phyloP scores from a whole-genome alignment of 1,139 yeast genomes.

The Magnusiomyces starmeri region DNA sequence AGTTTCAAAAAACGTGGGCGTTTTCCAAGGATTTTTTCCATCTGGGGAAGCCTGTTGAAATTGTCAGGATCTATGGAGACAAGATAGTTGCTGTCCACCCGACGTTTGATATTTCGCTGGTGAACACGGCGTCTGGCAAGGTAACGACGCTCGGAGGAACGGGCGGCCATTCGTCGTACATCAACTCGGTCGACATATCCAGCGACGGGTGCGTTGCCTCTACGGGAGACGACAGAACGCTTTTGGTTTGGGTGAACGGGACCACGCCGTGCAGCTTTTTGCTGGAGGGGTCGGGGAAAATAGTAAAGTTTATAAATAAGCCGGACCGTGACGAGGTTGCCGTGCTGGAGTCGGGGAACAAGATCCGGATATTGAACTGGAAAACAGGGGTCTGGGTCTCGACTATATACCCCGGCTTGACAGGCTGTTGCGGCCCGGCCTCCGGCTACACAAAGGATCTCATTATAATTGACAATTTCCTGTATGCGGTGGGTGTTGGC shows the following conservation, averaged over 20 bases:
- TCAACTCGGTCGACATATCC: slow-evolving; percentile 32
- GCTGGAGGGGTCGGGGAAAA: slow-evolving; percentile 26
- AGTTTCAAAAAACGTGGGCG: slow-evolving; percentile 19
- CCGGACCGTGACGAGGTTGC: slow-evolving; percentile 30
- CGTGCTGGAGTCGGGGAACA: slow-evolving; percentile 32
- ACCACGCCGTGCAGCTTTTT: slow-evolving; percentile 17
- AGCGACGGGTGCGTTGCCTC: slow-evolving; percentile 30
- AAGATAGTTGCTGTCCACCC: slow-evolving; percentile 26
- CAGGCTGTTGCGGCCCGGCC: slow-evolving; percentile 20
- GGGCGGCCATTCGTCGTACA: slow-evolving; percentile 26
- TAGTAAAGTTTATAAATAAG: slow-evolving; percentile 33
- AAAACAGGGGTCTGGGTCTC: slow-evolving; percentile 29
- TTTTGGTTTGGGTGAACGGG: slow-evolving; percentile 30
- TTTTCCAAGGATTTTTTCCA: slow-evolving; percentile 17
- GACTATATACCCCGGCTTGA: slow-evolving; percentile 29
- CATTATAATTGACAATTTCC: slow-evolving; percentile 23
- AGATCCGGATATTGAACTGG: slow-evolving; percentile 33
- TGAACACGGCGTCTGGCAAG: slow-evolving; percentile 13
- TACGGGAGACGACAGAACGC: slow-evolving; percentile 31
- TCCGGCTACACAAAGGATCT: slow-evolving; percentile 25
- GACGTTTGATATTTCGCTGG: slow-evolving; percentile 22
- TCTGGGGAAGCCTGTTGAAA: slow-evolving; percentile 22
- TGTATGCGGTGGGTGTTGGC: slow-evolving; percentile 33
- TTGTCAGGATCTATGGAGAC: slow-evolving; percentile 19
- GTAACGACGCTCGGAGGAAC: slow-evolving; percentile 20